A percentile compares a stretch with the other conserved stretches of the same genome.
Evolutionary conservation across 2,329 filamentous ascomycete genomes (phyloP).

Genomic region (Endocalyx cinctus): DNA sequence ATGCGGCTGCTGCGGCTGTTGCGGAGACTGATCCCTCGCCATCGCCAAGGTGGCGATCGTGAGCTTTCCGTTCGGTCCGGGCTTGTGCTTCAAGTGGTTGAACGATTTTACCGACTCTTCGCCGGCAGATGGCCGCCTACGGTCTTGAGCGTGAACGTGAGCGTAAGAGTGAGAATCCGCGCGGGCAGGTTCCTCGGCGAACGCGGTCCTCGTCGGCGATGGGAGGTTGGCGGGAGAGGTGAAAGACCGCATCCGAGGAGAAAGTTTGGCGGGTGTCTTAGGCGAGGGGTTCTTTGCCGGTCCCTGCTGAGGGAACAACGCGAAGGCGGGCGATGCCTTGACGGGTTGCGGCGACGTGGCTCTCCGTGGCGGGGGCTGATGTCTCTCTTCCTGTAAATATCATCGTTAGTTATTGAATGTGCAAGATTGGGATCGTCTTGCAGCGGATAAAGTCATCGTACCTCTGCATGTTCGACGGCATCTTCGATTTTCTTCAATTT

Average conservation of each 20-base stretch:
- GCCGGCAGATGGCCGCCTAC: slow-evolving; percentile 13
- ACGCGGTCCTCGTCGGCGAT: slow-evolving; percentile 37
- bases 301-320: slow-evolving; percentile 39
- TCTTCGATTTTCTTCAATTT: slow-evolving; percentile 52
- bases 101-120: slow-evolving; percentile 5
- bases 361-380: slow-evolving; percentile 27
- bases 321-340: slow-evolving; percentile 39
- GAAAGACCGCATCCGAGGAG: slow-evolving; percentile 45
- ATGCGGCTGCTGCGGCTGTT: too few species aligned
- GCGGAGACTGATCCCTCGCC: slow-evolving; percentile 15
- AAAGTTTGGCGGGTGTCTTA: slow-evolving; percentile 23
- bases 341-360: slow-evolving; percentile 44
- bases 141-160: too few species aligned
- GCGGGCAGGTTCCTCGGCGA: too few species aligned
- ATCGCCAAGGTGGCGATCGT: slow-evolving; percentile 19
- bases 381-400: slow-evolving; percentile 8
- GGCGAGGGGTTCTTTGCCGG: slow-evolving; percentile 15
- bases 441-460: too few species aligned
- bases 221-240: slow-evolving; percentile 48
- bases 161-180: too few species aligned
- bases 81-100: slow-evolving; percentile 11
- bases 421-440: too few species aligned
- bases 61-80: slow-evolving; percentile 16
- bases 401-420: background rate
- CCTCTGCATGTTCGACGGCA: slow-evolving; percentile 34